These are phyloP conservation scores for Achaetomiella virescens DNA, from an alignment of 495 filamentous ascomycete genomes.

Conservation along the genomic window DNA sequence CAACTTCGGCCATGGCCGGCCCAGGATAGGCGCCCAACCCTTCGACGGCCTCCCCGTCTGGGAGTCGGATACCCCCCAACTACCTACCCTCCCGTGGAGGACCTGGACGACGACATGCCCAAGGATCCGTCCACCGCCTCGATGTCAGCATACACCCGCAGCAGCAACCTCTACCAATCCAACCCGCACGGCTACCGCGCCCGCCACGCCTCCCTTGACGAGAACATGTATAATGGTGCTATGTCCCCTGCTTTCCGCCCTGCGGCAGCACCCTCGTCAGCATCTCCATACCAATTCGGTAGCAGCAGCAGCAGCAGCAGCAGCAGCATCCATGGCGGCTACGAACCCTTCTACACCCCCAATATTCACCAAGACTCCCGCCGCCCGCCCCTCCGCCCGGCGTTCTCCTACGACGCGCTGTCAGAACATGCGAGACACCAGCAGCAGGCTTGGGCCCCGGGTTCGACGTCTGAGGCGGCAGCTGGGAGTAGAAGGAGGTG, in stretches of 20 bases:
- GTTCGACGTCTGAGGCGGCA: neutral
- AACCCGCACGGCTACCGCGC: conserved; percentile 8
- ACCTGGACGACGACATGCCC: neutral
- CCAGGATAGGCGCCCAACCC: conserved; percentile 53
- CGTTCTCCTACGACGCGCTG: conserved; percentile 8
- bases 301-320: too few species aligned
- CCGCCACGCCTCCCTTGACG: conserved; percentile 15
- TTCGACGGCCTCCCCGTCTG: conserved; percentile 51
- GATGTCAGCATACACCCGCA: too few species aligned
- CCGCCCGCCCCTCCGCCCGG: conserved; percentile 3
- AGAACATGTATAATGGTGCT: conserved; percentile 9
- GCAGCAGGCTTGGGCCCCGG: neutral
- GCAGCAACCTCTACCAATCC: neutral
- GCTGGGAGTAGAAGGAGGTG: neutral
- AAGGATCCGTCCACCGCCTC: neutral
- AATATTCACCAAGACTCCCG: neutral
- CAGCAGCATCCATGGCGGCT: neutral
- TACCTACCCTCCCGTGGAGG: conserved; percentile 2
- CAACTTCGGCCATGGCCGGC: conserved; percentile 55
- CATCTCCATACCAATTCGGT: neutral
- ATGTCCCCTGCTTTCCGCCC: neutral
- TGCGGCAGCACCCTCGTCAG: neutral
- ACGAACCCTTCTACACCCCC: neutral
- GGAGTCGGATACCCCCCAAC: conserved; percentile 31
- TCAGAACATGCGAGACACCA: conserved; percentile 4